These are phyloP conservation scores for Pythium aristosporum DNA, from an alignment of 352 stramenopile species.

Conservation along the genomic window DNA sequence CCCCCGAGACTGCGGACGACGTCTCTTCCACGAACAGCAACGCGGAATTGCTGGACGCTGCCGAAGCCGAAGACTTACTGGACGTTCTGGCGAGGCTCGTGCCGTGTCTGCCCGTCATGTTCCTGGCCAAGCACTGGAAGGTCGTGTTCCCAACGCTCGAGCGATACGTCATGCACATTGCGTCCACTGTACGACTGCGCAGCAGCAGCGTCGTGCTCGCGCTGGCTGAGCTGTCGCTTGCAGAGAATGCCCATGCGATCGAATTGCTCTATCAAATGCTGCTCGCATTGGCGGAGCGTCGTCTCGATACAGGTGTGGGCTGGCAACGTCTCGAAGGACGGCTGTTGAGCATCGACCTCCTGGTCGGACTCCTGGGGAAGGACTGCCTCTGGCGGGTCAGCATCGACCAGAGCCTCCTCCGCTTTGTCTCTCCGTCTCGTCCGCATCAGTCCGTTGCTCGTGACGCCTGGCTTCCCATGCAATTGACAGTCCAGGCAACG, in stretches of 20 bases:
- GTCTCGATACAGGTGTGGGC: constrained; percentile 29
- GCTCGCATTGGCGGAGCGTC: constrained; percentile 33
- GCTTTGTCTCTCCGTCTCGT: neutral
- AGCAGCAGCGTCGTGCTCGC: constrained; percentile 50
- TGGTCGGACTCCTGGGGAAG: constrained; percentile 45
- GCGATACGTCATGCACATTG: constrained; percentile 69
- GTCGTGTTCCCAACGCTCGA: constrained; percentile 71
- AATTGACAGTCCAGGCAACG: constrained; percentile 28
- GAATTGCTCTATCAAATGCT: constrained; percentile 54
- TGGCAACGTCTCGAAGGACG: constrained; percentile 74
- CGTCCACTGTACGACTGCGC: constrained; percentile 62
- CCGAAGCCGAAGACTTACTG: constrained; percentile 62
- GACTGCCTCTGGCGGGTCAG: constrained; percentile 22
- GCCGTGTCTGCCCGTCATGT: constrained; percentile 38
- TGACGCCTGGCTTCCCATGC: neutral
- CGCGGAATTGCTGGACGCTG: constrained; percentile 42
- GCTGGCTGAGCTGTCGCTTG: constrained; percentile 33
- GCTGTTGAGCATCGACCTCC: constrained; percentile 62
- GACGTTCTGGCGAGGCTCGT: constrained; percentile 55
- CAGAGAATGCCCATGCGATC: constrained; percentile 11
- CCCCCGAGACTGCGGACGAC: constrained; percentile 4
- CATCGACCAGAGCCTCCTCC: neutral
- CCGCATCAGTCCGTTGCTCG: too few relatives aligned
- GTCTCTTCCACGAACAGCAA: neutral
- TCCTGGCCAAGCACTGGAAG: constrained; percentile 72